phyloP scores from a whole-genome alignment of 108 stramenopile genomes.

The Fragilaria radians region DNA sequence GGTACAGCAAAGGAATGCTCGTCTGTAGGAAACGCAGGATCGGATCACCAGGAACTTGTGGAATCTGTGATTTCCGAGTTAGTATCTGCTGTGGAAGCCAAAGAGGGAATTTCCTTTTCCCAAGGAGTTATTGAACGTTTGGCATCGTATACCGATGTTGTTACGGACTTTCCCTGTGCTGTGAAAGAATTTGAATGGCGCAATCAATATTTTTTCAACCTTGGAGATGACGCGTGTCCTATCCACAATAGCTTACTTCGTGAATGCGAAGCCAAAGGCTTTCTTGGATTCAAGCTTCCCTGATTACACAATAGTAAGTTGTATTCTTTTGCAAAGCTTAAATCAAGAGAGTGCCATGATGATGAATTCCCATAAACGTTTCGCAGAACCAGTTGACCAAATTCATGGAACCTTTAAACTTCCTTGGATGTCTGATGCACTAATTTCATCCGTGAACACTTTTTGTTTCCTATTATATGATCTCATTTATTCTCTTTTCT shows the following conservation, averaged over 20 bases:
- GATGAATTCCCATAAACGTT: conserved; percentile 8
- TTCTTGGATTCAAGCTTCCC: conserved; percentile 62
- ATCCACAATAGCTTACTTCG: conserved; percentile 56
- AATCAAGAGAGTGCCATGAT: no score
- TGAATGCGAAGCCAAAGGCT: conserved; percentile 53
- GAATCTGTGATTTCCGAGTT: conserved; percentile 60
- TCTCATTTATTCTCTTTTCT: no score
- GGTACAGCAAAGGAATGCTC: conserved; percentile 75
- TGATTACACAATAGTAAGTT: conserved; percentile 4
- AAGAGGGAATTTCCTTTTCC: conserved; percentile 55
- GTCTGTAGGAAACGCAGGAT: conserved; percentile 66
- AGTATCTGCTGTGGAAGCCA: conserved; percentile 38
- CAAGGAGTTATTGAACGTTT: conserved; percentile 52
- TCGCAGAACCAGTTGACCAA: conserved; percentile 3
- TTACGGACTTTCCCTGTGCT: conserved; percentile 85
- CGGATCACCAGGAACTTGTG: conserved; percentile 55
- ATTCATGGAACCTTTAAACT: conserved; percentile 2
- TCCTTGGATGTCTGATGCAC: conserved; percentile 8
- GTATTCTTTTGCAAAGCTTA: no score
- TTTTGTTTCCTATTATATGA: no score
- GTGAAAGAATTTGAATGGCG: conserved; percentile 96
- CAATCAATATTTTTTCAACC: conserved; percentile 71
- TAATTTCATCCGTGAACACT: no score
- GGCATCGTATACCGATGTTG: conserved; percentile 85
- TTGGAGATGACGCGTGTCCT: conserved; percentile 56